Conservation (phyloP, 2,329 filamentous ascomycete species). For the Colletotrichum kahawae region DNA sequence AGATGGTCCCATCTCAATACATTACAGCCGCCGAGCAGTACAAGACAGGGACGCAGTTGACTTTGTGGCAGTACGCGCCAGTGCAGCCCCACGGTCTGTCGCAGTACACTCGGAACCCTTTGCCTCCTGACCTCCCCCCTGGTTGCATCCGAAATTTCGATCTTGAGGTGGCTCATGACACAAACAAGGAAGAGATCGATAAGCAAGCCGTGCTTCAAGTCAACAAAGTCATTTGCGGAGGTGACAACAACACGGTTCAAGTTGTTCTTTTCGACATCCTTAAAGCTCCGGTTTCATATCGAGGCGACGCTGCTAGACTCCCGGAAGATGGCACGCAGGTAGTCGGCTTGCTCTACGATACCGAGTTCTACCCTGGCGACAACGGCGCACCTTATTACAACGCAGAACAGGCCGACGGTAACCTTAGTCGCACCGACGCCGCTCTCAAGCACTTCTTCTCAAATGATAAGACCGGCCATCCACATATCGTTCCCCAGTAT, state of each 20-base stretch:
- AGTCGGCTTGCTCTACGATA: background rate
- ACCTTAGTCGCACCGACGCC: background rate
- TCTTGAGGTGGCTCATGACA: rapidly evolving
- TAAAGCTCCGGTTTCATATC: background rate
- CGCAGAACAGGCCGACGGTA: background rate
- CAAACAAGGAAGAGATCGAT: background rate
- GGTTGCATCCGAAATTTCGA: background rate
- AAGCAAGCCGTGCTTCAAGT: background rate
- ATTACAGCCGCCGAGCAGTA: no score
- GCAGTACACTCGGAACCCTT: no score
- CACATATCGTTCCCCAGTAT: background rate
- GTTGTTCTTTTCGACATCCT: rapidly evolving
- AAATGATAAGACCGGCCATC: background rate
- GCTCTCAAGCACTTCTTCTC: background rate
- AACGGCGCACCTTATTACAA: no score
- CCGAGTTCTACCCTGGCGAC: background rate
- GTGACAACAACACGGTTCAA: background rate
- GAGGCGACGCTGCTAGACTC: background rate
- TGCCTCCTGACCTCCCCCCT: background rate
- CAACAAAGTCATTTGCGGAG: background rate
- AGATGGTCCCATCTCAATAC: no score
- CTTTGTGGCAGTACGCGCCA: background rate
- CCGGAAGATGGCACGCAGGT: background rate
- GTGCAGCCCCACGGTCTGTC: background rate
- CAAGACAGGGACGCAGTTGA: background rate